Percentiles rank a stretch among this genome's conserved stretches.
These are phyloP conservation scores for Sclerotinia subarctica DNA, from an alignment of 2,329 filamentous ascomycete species.

Conservation along the genomic window DNA sequence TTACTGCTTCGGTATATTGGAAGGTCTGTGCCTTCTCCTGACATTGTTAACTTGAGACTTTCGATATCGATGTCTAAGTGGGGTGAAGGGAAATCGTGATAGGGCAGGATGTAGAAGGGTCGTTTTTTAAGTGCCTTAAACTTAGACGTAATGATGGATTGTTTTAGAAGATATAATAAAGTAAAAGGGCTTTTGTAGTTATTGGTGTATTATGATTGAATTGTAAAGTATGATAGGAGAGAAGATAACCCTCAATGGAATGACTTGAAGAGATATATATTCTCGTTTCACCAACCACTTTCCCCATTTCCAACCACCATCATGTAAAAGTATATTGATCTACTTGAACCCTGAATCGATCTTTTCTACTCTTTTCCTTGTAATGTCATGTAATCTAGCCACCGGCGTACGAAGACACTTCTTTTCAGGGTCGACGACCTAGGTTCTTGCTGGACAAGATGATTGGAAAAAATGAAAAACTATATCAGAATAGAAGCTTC, in stretches of 20 bases:
- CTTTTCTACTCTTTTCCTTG: background rate
- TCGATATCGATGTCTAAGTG: conserved; percentile 6
- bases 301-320: conserved; percentile 2
- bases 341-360: conserved; percentile 4
- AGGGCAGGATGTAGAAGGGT: conserved; percentile 3
- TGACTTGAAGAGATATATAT: conserved; percentile 15
- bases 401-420: conserved; percentile 13
- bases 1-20: conserved; percentile 2
- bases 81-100: conserved; percentile 7
- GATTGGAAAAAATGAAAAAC: background rate
- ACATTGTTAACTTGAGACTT: conserved; percentile 10
- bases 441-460: conserved; percentile 1
- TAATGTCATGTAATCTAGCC: conserved; percentile 5
- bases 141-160: background rate
- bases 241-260: background rate
- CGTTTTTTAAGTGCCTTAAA: conserved; percentile 4
- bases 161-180: background rate
- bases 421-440: background rate
- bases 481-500: background rate
- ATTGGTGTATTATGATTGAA: conserved; percentile 9
- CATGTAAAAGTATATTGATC: conserved; percentile 5
- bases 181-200: background rate
- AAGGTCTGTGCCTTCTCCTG: conserved; percentile 13
- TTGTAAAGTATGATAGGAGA: conserved; percentile 6
- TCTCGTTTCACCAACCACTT: conserved; percentile 14